These are phyloP conservation scores for Plasmodium gonderi DNA, from an alignment of 169 alveolate species.

Conservation along the genomic window DNA sequence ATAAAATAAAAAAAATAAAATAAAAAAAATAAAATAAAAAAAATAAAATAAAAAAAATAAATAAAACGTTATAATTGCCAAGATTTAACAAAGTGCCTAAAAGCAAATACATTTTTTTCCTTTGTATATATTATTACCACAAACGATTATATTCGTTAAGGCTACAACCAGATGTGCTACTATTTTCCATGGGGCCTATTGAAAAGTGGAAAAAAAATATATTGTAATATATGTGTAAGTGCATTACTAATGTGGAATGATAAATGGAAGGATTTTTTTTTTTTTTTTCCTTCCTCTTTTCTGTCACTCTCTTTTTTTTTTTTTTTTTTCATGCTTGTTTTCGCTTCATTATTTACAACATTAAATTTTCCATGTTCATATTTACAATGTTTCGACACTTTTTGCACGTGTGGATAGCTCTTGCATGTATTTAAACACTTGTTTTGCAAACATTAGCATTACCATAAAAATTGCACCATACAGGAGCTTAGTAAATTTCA, in stretches of 20 bases:
- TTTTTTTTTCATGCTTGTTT: neutral
- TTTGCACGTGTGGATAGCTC: too few species aligned
- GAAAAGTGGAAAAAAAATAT: neutral
- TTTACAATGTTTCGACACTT: too few species aligned
- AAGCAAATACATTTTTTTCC: neutral
- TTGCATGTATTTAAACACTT: neutral
- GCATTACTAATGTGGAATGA: neutral
- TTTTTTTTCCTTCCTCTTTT: neutral
- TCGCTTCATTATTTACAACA: too few species aligned
- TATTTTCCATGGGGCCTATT: conserved; percentile 48
- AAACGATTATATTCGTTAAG: neutral
- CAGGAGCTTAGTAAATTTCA: conserved; percentile 4
- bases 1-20: neutral
- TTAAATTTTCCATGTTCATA: too few species aligned
- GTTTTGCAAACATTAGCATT: neutral
- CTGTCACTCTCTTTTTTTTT: neutral
- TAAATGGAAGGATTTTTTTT: neutral
- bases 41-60: neutral
- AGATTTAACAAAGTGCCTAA: neutral
- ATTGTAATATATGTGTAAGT: neutral
- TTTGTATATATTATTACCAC: neutral
- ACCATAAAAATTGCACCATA: conserved; percentile 46
- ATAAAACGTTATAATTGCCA: neutral
- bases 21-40: neutral
- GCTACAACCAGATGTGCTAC: neutral